Base-by-base conservation (phyloP, 2,329 filamentous ascomycete species). In the Nothophoma quercina region DNA sequence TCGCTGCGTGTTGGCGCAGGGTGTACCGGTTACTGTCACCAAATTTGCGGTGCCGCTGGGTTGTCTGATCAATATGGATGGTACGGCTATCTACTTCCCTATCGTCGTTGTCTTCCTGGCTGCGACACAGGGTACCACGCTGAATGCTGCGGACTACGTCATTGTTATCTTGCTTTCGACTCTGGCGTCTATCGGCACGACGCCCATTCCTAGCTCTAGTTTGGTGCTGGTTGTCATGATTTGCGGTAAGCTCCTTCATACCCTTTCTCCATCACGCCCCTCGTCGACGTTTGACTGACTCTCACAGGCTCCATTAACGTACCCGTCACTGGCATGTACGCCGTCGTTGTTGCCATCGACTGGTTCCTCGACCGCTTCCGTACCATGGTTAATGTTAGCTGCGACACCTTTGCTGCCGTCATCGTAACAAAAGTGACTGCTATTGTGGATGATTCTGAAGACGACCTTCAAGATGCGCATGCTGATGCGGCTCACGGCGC, bases 361-460 rank as follows among this genome's bases (percentile, higher is more conserved):
- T 83, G 80, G 81, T 78, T 83, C 65, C 71, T 83, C n/a, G 81
- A 83, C 66, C 78, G 81, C 22, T 83, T 83, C 75, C 74, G 81
- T 12, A 83, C 81, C 0, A 75, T 77, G 3, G 63, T 78, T 46
- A 83, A 83, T 54, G 80, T 83, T 34, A 78, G 74, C 28, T 78
- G 79, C n/a, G 81, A 83, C 62, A 55, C 81, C 1, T 82, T 77
- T 49, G 79, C 77, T 0, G 77, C 75, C 2, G 62, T 59, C 2
- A 65, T 80, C 22, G 59, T 80, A 3, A 59, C 65, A 2, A 76
- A 77, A 50, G 58, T 79, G 18, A 78, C 77, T 0, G 74, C 73
- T 23, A 69, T 70, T 16, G 47, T 36, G 33, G 64, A 68, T 43
- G 62, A 56, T 7, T 43, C 43, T 4, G 50, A 67, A 3, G 49